Base-by-base conservation (phyloP, 179 eudicot species). In the Silene noctiflora region DNA sequence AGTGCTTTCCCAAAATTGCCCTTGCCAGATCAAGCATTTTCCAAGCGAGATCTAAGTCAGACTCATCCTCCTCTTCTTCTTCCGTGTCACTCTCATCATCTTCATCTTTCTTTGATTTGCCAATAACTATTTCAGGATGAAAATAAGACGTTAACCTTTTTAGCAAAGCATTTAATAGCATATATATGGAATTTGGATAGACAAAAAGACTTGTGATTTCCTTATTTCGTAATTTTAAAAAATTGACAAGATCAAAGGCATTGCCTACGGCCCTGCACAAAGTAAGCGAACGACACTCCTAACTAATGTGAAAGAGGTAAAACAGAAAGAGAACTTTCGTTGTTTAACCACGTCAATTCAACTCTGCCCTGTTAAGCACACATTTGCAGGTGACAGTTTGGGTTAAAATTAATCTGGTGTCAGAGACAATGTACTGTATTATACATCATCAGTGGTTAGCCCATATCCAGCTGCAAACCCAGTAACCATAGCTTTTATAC, bases 1-100 rank as follows among this genome's bases (percentile, higher is more conserved):
- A 83, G 73, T 86, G 86, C 85, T 88, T 93, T 81, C 93, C 99
- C 75, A 82, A 87, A 80, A 95, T 95, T 62, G 91, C 97, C 84
- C 99, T 88, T 10, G 97, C 95, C 84, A 95, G 85, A 91, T 95
- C 99, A 64, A 95, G 90, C 97, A 91, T 89, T 84, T 92, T 93
- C 97, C 99, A 95, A 33, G 99, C 96, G 82, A 89, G 84, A 80
- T 93, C 99, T 79, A 95, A 84, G 87, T 95, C 97, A 81, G 97
- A 89, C 74, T 95, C 99, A 62, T 95, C 99, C 81, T 93, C 98
- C 65, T 94, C 96, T 12, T 82, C 98, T 62, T 90, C 96, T 21
- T 89, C 96, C 67, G 68, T 78, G 80, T 93, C 98, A 77, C 93
- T 87, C 72, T 79, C 97, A 31, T 85, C 92, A 27, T 78, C 89